phyloP scores from a whole-genome alignment of 306 rosid species.

The Lathyrus oleraceus region DNA sequence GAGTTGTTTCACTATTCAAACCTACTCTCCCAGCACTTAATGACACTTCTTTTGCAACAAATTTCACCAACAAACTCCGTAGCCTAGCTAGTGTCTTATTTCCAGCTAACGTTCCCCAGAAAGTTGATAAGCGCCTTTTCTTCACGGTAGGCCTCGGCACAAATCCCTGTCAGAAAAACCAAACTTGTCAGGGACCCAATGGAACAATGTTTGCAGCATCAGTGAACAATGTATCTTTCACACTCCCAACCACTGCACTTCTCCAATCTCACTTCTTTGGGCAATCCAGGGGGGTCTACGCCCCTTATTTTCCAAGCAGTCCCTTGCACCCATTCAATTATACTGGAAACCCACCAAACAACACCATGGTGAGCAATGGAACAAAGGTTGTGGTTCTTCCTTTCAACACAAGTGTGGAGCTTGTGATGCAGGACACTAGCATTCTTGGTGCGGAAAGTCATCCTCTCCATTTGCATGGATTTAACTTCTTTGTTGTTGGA shows the following conservation, averaged over 20 bases:
- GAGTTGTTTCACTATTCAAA: constrained; percentile 3
- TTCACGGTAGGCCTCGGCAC: constrained; percentile 74
- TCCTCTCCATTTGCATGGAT: constrained; percentile 76
- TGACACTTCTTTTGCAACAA: constrained; percentile 68
- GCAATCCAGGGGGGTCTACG: constrained; percentile 51
- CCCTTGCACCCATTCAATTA: constrained; percentile 56
- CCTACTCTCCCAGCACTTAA: constrained; percentile 51
- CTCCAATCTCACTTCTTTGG: constrained; percentile 63
- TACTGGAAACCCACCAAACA: constrained; percentile 60
- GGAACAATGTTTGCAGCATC: constrained; percentile 68
- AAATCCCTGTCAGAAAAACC: constrained; percentile 50
- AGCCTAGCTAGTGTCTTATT: constrained; percentile 53
- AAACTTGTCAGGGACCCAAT: constrained; percentile 74
- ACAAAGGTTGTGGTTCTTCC: constrained; percentile 59
- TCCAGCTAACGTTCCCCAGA: constrained; percentile 63
- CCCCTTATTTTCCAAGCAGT: constrained; percentile 43
- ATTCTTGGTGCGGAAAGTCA: constrained; percentile 63
- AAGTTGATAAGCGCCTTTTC: constrained; percentile 56
- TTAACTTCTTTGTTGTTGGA: constrained; percentile 68
- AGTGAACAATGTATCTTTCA: constrained; percentile 62
- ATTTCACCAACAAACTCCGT: constrained; percentile 46
- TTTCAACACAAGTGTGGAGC: constrained; percentile 60
- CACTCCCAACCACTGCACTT: constrained; percentile 52
- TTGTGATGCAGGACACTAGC: constrained; percentile 67
- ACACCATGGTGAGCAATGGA: constrained; percentile 64